Evolutionary conservation across 805 yeast genomes (phyloP), one percentile per base, ranked within the genome.

Genomic region (Suhomyces faveliae): DNA sequence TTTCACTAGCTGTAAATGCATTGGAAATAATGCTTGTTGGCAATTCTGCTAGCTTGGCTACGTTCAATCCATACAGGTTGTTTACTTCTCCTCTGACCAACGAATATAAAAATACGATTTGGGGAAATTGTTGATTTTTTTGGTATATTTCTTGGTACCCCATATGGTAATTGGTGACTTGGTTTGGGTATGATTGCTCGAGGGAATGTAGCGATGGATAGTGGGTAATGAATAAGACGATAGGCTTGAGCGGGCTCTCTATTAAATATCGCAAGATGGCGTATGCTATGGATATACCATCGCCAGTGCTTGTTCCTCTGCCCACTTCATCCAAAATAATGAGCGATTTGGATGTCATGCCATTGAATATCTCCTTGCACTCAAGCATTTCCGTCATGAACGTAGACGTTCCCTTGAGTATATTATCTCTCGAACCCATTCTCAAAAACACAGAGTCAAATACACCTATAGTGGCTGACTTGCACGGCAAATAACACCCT

Each of bases 351-450:
- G 69, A 57, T 0, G 94, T 76, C 41, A 86, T 79, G 3, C 66
- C 55, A 5, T 69, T 58, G 43, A 87, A 60, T 19, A 87, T 85
- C 24, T 75, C 70, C 30, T 78, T 70, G 56, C 89, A 83, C 55
- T 87, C 91, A 30, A 71, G 67, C 74, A 87, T 75, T 60, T 87
- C 95, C 12, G 84, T 83, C 83, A 84, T 84, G 60, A 91, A 90
- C 0, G 96, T 90, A 0, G 96, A 87, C 56, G 87, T 81, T 2
- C 94, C 92, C 19, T 73, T 72, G 43, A 89, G 56, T 40, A 90
- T 71, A 57, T 89, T 81, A 66, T 90, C 97, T 33, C 80, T 77
- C 0, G 96, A 94, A 0, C 96, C 96, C 83, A 89, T 85, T 41
- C 97, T 73, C 19, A 94, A 84, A 58, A 85, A 87, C 0, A 89